Evolutionary conservation across 2,329 filamentous ascomycete genomes (phyloP), one percentile per base, ranked within the genome.

Genomic region (Hypoxylon sp.): DNA sequence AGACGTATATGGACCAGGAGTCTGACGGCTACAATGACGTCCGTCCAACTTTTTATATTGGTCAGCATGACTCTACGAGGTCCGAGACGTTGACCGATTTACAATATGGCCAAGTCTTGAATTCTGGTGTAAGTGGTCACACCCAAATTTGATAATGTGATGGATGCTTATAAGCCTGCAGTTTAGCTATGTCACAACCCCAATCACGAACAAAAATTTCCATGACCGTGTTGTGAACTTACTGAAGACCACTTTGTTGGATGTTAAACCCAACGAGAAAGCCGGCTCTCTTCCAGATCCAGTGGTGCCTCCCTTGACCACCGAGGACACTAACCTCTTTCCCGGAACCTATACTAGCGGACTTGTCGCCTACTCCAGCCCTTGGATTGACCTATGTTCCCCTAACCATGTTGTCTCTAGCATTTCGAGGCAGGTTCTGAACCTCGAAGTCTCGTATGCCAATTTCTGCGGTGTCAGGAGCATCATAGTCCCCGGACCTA

Each of bases 321-420:
- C 94, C 10, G 87, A 92, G 68, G 94, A 98, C 77, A 94, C 94
- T 0, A 88, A 87, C 19, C 83, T 96, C 60, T 89, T 89, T 53
- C 92, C 92, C 4, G 87, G 87, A 63, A 85, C 88, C 13, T 86
- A 87, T 69, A 88, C 94, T 67, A 89, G 90, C 70, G 92, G 94
- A 57, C 84, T 96, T 65, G 87, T 97, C 53, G 93, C 90, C 13
- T 91, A 92, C 64, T 89, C 90, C n/a, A 97, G 94, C 79, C 88
- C 93, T 5, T 98, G 95, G 95, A 95, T 97, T 72, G 94, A 98
- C 77, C 83, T 98, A 11, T 91, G 91, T 74, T 97, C 94, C 2
- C 82, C 90, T 1, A 92, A 98, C 78, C 92, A 94, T 5, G 81
- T 95, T 69, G 90, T 98, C 70, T 90, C 94, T 6, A 93, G 92